Evolutionary conservation across 495 filamentous ascomycete genomes (phyloP).

Genomic region (Aspergillus diversus): DNA sequence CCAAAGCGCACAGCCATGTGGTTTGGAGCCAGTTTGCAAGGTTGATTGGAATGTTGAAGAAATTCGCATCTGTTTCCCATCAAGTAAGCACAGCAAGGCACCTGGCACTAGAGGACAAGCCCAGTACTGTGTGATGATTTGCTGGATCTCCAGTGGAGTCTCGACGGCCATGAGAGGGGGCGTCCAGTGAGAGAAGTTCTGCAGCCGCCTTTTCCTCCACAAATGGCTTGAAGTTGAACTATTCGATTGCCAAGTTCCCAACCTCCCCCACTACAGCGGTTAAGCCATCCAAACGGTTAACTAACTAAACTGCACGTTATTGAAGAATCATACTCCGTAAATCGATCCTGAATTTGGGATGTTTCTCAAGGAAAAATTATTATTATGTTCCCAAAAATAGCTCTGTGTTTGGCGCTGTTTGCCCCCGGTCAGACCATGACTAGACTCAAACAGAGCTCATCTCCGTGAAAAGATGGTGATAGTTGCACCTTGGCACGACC

Average conservation of each 20-base stretch:
- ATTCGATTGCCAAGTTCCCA: conserved; percentile 14
- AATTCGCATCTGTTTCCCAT: conserved; percentile 5
- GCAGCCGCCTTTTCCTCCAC: conserved; percentile 43
- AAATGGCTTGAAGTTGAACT: conserved; percentile 8
- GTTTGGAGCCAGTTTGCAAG: conserved; percentile 2
- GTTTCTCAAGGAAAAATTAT: not conserved
- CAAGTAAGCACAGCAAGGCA: not conserved
- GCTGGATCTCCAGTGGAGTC: conserved; percentile 20
- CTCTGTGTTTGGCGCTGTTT: not conserved
- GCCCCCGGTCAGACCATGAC: conserved; percentile 5
- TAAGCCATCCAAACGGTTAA: not conserved
- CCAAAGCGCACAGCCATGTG: conserved; percentile 20
- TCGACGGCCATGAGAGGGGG: not conserved
- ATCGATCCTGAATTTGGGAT: not conserved
- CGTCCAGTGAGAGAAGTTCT: conserved; percentile 36
- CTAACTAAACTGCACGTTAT: not conserved
- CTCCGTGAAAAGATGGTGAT: conserved; percentile 12
- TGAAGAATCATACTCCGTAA: not conserved
- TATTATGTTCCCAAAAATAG: conserved; percentile 33
- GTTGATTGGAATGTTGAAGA: conserved; percentile 20
- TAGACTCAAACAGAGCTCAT: conserved; percentile 26
- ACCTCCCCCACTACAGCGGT: not conserved
- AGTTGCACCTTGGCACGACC: not conserved
- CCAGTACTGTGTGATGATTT: conserved; percentile 21
- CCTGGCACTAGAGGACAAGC: not conserved